These are phyloP conservation scores for Dactylis glomerata DNA, from an alignment of 176 grass and related monocot species.

Conservation along the genomic window DNA sequence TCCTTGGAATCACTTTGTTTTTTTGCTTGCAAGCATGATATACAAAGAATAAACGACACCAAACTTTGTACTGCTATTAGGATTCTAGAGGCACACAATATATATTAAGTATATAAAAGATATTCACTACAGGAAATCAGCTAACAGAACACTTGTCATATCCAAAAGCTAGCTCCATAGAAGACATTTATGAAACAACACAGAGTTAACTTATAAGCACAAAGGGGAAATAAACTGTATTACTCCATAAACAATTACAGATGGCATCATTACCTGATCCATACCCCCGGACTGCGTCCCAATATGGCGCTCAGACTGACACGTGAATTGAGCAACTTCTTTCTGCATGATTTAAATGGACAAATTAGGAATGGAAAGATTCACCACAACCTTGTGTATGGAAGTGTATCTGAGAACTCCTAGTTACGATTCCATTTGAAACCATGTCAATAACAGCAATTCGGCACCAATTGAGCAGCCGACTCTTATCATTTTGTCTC, in stretches of 20 bases:
- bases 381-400: not conserved
- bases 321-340: slow-evolving; percentile 97
- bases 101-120: not conserved
- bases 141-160: not conserved
- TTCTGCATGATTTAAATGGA: slow-evolving; percentile 59
- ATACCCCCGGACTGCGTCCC: slow-evolving; percentile 95
- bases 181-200: not conserved
- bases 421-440: not conserved
- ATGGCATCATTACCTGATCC: slow-evolving; percentile 68
- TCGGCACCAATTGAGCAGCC: not conserved
- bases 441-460: not conserved
- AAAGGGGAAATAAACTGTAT: not conserved
- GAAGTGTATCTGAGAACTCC: not conserved
- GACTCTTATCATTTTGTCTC: not conserved
- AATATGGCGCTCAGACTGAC: slow-evolving; percentile 83
- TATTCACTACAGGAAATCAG: not conserved
- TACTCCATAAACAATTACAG: not conserved
- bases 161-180: not conserved
- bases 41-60: not conserved
- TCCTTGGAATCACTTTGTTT: not conserved
- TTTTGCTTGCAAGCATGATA: not conserved
- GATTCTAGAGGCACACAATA: not conserved
- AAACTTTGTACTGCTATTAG: not conserved
- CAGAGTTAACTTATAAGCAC: not conserved
- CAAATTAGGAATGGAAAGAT: slow-evolving; percentile 1